Evolutionary conservation across 257 asterid species (phyloP), one percentile per base, ranked within the genome.

Genomic region (Eustoma russellianum): DNA sequence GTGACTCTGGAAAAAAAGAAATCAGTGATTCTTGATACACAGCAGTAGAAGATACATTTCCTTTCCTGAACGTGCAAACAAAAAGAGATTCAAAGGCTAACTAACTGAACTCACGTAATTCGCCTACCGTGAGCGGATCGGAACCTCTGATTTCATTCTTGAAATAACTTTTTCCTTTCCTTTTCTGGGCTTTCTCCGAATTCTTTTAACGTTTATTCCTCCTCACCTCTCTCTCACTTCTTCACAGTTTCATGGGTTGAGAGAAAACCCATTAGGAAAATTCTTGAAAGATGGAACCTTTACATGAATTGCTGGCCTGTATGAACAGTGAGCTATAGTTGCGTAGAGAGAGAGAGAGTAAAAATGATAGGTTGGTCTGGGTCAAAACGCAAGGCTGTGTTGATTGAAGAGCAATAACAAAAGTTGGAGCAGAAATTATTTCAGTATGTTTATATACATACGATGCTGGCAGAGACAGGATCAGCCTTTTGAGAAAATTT

Each of bases 171-270:
- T 41, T 35, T 51, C 28, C 18, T 11, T 38, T 38, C 40, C 41
- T 19, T 60, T 62, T 24, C 34, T 54, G 49, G 28, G n/a, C 35
- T 54, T 33, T 54, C 61, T 54, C 53, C 49, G 53, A 62, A 49
- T 5, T 45, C 14, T 35, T 19, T 33, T 13, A 11, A 15, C 1
- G 9, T 46, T 33, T 33, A 48, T 52, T 38, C 61, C 62, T 57
- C 61, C 56, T 55, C 60, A 41, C 46, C 54, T 56, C 49, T 74
- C 54, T 50, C 66, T 41, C 56, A 6, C 19, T 59, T 63, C 64
- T 63, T 53, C 65, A 46, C 78, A 56, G 77, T 68, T 76, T 54
- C 68, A 67, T 62, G 62, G 16, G 83, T 65, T 72, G 83, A 64
- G 77, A 76, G 75, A 69, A 61, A 76, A 38, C 55, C 17, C 41